Evolutionary conservation across 768 basidiomycete species (phyloP), one percentile per base, ranked within the genome.

Genomic region (Leccinum incarnatum): DNA sequence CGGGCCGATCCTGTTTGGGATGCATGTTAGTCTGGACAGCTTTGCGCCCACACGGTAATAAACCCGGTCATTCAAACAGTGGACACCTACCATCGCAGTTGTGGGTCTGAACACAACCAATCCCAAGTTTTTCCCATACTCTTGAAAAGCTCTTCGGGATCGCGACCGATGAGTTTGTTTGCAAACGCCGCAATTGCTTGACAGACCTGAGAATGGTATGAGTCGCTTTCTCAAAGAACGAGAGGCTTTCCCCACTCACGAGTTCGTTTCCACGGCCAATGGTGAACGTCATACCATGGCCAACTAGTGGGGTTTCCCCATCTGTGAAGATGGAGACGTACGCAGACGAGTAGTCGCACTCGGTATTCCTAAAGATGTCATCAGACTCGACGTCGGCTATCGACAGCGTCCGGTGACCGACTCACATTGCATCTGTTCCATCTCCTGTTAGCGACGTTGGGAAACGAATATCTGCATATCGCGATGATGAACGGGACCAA

Each of bases 231-330:
- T 55, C 37, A 5, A 32, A 51, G 2, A 27, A 45, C 21, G 47
- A 17, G 46, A 21, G 11, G 58, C 32, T 36, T 19, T 19, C 42
- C 19, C n/a, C 3, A 42, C 76, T 55, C 64, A 90, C 95, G 62
- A 97, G 94, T 60, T 98, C 95, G 68, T 95, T 98, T 29, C 95
- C 95, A 45, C 95, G 87, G 0, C 93, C 93, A 64, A 93, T 95
- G 11, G 94, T 95, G 72, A 95, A 95, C 3, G 93, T 94, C 92
- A 94, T 92, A 56, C 93, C 93, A 65, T 93, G 85, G n/a, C 95
- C 93, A 51, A 87, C 81, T 47, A 95, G 84, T 53, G 85, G 80
- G 5, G 76, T 67, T 23, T 85, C 79, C n/a, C 88, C 79, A 45
- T 76, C 67, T 3, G 91, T 95, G 61, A 82, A 75, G 57, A 98